Conservation (phyloP, 345 rosid species). For the Salix purpurea region DNA sequence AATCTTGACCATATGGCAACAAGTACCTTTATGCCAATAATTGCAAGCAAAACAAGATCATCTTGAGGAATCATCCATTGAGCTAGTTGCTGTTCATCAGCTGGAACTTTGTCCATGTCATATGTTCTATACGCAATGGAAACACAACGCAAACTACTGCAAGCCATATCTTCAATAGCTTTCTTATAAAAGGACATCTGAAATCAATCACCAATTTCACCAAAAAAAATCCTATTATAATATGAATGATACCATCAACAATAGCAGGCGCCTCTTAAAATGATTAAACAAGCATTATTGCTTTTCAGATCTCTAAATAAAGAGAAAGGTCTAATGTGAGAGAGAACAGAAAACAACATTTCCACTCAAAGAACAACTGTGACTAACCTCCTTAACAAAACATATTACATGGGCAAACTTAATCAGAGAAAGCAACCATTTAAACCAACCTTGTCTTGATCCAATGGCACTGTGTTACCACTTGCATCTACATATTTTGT, state of each 20-base stretch:
- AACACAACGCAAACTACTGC: constrained; percentile 84
- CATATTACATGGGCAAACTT: background rate
- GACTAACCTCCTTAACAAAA: background rate
- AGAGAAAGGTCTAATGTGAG: background rate
- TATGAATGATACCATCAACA: background rate
- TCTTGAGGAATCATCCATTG: constrained; percentile 88
- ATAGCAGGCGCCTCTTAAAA: background rate
- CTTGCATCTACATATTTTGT: constrained; percentile 55
- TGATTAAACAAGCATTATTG: background rate
- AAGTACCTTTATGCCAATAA: constrained; percentile 88
- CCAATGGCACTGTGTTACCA: constrained; percentile 51
- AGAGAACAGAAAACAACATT: background rate
- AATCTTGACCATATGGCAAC: background rate
- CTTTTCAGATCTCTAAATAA: background rate
- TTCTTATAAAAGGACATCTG: constrained; percentile 58
- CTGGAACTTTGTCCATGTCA: constrained; percentile 58
- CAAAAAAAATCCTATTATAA: background rate
- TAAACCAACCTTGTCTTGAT: constrained; percentile 51
- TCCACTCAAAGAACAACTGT: background rate
- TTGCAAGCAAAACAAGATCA: constrained; percentile 79
- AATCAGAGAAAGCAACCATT: background rate
- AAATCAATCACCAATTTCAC: constrained; percentile 7
- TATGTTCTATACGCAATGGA: constrained; percentile 81
- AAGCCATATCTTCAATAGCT: constrained; percentile 90
- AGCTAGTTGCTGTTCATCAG: constrained; percentile 39